phyloP scores from a whole-genome alignment of 2,329 filamentous ascomycete genomes.

The Pseudonectria buxi region DNA sequence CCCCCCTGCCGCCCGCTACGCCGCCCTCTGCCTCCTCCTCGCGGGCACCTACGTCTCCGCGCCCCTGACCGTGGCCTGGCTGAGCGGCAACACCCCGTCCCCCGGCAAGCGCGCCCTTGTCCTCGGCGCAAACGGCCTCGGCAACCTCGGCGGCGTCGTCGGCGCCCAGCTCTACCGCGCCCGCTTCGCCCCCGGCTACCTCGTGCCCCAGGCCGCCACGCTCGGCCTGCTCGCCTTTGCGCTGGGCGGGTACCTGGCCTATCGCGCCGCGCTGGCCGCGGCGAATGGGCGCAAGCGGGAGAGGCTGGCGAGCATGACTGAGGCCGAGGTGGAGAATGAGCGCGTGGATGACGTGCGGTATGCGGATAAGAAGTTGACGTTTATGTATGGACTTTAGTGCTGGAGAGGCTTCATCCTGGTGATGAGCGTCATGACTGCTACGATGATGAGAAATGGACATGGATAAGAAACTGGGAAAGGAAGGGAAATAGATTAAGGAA shows the following conservation, averaged over 20 bases:
- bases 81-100: slow-evolving; percentile 23
- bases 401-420: too few relatives aligned
- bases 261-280: slow-evolving; percentile 14
- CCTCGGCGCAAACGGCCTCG: slow-evolving; percentile 22
- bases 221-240: slow-evolving; percentile 16
- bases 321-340: slow-evolving; percentile 19
- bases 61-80: slow-evolving; percentile 21
- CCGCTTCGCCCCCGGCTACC: slow-evolving; percentile 16
- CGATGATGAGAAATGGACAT: too few relatives aligned
- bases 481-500: too few relatives aligned
- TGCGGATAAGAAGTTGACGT: slow-evolving; percentile 22
- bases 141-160: slow-evolving; percentile 21
- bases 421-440: too few relatives aligned
- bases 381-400: slow-evolving; percentile 20
- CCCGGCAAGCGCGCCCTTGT: slow-evolving; percentile 22
- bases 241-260: slow-evolving; percentile 16
- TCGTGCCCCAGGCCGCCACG: slow-evolving; percentile 20
- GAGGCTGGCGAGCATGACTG: slow-evolving; percentile 13
- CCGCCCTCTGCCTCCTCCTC: slow-evolving; percentile 20
- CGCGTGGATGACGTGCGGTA: slow-evolving; percentile 18
- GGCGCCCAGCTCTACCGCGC: slow-evolving; percentile 20
- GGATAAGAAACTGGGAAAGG: too few relatives aligned
- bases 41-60: slow-evolving; percentile 20
- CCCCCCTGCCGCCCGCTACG: slow-evolving; percentile 17
- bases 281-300: slow-evolving; percentile 15